Evolutionary conservation across 2,329 filamentous ascomycete genomes (phyloP).

Genomic region (Fusarium mangiferae): DNA sequence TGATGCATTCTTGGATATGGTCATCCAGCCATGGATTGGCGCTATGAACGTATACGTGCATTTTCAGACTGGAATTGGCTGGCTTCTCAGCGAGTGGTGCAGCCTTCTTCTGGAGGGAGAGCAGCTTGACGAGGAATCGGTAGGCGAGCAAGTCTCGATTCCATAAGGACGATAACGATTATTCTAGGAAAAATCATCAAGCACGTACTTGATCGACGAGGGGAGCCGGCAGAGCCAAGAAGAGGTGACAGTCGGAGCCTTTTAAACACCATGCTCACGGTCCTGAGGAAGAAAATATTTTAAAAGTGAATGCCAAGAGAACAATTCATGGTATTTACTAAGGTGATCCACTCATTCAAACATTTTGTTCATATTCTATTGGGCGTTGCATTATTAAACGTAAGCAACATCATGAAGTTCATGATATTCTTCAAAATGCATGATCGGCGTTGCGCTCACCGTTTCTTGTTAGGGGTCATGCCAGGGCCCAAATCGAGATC

Average conservation of each 20-base stretch:
- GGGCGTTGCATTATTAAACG: slow-evolving; percentile 21
- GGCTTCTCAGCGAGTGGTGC: background rate
- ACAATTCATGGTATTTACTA: slow-evolving; percentile 15
- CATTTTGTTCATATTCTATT: slow-evolving; percentile 21
- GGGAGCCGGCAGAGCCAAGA: background rate
- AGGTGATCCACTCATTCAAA: slow-evolving; percentile 6
- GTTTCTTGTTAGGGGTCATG: slow-evolving; percentile 17
- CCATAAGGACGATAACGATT: slow-evolving; percentile 3
- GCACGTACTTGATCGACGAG: background rate
- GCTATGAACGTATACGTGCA: slow-evolving; percentile 38
- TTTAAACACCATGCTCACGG: slow-evolving; percentile 1
- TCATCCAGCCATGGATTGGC: slow-evolving; percentile 48
- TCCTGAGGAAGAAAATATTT: background rate
- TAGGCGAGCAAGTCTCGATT: background rate
- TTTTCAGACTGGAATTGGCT: background rate
- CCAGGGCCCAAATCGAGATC: background rate
- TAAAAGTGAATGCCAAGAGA: slow-evolving; percentile 5
- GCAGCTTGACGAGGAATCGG: slow-evolving; percentile 22
- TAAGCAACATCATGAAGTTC: slow-evolving; percentile 32
- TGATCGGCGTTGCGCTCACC: slow-evolving; percentile 27
- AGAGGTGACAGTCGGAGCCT: background rate
- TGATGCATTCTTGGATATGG: slow-evolving; percentile 47
- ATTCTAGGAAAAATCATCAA: background rate
- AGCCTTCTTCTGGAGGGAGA: slow-evolving; percentile 35
- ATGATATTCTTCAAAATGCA: slow-evolving; percentile 37